A percentile compares a stretch with the other conserved stretches of the same genome.
phyloP scores from a whole-genome alignment of 768 basidiomycete species.

The Lenzites betulinus region DNA sequence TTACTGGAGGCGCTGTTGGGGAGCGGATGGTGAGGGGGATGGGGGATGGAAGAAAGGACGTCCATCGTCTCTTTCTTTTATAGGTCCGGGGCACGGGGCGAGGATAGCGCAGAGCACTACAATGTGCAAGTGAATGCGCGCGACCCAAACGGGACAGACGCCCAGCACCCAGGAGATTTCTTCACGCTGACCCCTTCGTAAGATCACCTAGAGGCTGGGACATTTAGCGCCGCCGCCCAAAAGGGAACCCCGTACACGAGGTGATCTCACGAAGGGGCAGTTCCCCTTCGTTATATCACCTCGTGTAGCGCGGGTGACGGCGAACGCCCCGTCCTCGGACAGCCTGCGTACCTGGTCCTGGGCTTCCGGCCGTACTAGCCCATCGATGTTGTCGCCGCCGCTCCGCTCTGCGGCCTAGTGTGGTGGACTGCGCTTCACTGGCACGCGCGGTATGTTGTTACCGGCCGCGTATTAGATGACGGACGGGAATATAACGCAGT shows the following conservation, averaged over 20 bases:
- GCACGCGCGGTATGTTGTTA: too few relatives aligned
- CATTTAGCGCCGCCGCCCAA: neutral
- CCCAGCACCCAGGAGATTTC: neutral
- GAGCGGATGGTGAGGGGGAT: constrained; percentile 5
- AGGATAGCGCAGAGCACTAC: constrained; percentile 2
- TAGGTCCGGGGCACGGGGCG: constrained; percentile 2
- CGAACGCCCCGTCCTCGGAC: neutral
- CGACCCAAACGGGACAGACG: neutral
- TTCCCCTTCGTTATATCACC: neutral
- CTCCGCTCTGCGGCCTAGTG: too few relatives aligned
- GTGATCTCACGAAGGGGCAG: too few relatives aligned
- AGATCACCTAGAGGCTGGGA: constrained; percentile 5
- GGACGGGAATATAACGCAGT: too few relatives aligned
- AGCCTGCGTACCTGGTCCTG: too few relatives aligned
- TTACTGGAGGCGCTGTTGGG: neutral
- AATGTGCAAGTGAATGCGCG: neutral
- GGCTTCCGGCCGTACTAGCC: too few relatives aligned
- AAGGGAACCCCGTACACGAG: neutral
- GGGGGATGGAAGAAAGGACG: constrained; percentile 13
- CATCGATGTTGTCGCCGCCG: too few relatives aligned
- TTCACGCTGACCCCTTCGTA: neutral
- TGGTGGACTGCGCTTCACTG: too few relatives aligned
- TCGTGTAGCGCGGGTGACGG: neutral
- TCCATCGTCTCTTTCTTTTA: constrained; percentile 8
- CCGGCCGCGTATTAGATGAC: too few relatives aligned